Conservation (phyloP, 495 filamentous ascomycete genomes). For the Aspergillus sclerotiicarbonarius region DNA sequence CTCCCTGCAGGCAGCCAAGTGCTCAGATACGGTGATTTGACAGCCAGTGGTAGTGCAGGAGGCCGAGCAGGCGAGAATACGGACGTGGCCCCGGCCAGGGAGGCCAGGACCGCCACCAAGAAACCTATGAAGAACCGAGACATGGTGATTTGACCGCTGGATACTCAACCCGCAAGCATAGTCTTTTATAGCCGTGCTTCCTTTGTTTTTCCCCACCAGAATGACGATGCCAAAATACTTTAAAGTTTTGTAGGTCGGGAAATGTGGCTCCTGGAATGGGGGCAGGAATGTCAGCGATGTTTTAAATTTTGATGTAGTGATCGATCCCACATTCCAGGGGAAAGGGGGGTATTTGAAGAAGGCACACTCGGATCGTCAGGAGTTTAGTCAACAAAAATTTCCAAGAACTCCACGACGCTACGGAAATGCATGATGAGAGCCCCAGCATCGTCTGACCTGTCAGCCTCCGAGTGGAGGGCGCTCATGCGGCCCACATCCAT, state of each 20-base stretch:
- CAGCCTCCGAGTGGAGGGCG: constrained; percentile 7
- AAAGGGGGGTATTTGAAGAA: constrained; percentile 14
- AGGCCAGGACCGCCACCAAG: constrained; percentile 25
- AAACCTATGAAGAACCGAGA: constrained; percentile 26
- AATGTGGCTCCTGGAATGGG: constrained; percentile 28
- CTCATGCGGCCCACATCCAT: constrained; percentile 12
- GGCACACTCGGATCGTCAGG: constrained; percentile 3
- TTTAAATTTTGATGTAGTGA: constrained; percentile 24
- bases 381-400: constrained; percentile 2
- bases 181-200: constrained; percentile 4
- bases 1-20: constrained; percentile 54
- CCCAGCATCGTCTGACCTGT: constrained; percentile 23
- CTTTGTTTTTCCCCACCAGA: constrained; percentile 12
- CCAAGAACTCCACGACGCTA: constrained; percentile 3
- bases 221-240: constrained; percentile 13
- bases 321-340: constrained; percentile 22
- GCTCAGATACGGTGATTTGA: constrained; percentile 57
- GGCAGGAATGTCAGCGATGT: constrained; percentile 34
- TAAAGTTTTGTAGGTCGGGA: constrained; percentile 7
- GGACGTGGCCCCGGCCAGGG: constrained; percentile 35
- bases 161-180: constrained; percentile 25
- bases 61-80: constrained; percentile 55
- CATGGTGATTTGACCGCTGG: constrained; percentile 24
- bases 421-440: constrained; percentile 11
- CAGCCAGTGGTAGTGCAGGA: constrained; percentile 55